Conservation (phyloP, 2,329 filamentous ascomycete genomes). For the Erysiphe pulchra region DNA sequence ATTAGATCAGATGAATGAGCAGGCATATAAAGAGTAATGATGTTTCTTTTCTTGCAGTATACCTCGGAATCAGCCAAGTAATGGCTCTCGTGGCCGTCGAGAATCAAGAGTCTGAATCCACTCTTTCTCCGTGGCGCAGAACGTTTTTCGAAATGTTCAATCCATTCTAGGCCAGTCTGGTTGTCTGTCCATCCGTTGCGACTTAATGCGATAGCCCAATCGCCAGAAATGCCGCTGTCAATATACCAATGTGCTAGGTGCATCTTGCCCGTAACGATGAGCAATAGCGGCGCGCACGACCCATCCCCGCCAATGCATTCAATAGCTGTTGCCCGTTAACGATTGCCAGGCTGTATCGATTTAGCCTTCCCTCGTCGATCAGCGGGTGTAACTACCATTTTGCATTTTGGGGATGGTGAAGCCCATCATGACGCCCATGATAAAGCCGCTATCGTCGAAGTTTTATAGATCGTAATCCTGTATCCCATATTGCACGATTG, state of each 20-base stretch:
- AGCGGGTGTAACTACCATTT: constrained; percentile 2
- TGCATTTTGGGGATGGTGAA: no score
- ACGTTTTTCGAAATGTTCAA: not conserved
- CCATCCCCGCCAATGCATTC: constrained; percentile 7
- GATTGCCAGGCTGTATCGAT: constrained; percentile 7
- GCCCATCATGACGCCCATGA: no score
- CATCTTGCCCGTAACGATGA: not conserved
- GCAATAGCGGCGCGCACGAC: constrained; percentile 4
- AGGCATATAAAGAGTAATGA: constrained; percentile 8
- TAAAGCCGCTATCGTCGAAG: not conserved
- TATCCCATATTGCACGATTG: not conserved
- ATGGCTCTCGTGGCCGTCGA: not conserved
- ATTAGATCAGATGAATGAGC: constrained; percentile 13
- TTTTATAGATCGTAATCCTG: not conserved
- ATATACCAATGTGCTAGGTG: not conserved
- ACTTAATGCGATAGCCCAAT: not conserved
- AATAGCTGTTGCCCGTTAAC: constrained; percentile 11
- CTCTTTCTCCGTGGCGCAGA: not conserved
- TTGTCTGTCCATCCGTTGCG: not conserved
- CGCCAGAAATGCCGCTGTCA: not conserved
- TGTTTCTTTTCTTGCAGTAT: not conserved
- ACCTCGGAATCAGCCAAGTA: not conserved
- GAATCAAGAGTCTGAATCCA: not conserved
- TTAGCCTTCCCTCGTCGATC: constrained; percentile 4
- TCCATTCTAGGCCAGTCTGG: not conserved